Conservation (phyloP, 176 grass and related monocot species). For the Guadua angustifolia region DNA sequence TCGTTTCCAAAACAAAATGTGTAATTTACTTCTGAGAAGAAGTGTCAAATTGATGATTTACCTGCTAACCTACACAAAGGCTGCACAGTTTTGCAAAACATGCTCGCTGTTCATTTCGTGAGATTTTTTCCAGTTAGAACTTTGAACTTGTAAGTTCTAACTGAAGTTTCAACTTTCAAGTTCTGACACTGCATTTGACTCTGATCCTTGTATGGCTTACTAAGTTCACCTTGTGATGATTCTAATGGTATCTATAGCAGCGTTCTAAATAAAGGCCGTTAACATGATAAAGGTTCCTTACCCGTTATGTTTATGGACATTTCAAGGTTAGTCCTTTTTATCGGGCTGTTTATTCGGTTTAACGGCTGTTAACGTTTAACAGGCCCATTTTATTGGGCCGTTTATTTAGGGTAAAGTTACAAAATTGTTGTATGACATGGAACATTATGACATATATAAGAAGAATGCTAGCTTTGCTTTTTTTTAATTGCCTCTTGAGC, state of each 20-base stretch:
- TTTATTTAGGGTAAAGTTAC: too few species aligned
- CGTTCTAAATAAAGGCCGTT: too few species aligned
- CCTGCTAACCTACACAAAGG: slow-evolving; percentile 1
- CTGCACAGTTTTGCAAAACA: slow-evolving; percentile 2
- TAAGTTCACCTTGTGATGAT: slow-evolving; percentile 3
- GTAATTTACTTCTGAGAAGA: neutral
- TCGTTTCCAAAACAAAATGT: slow-evolving; percentile 35
- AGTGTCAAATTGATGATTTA: slow-evolving; percentile 10
- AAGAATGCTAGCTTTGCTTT: too few species aligned
- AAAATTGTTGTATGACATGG: too few species aligned
- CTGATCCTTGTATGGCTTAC: neutral
- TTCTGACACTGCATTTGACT: neutral
- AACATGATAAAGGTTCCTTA: too few species aligned
- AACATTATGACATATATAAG: too few species aligned
- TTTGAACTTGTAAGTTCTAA: neutral
- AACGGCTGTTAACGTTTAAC: too few species aligned
- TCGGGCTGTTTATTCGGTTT: too few species aligned
- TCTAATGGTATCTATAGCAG: neutral
- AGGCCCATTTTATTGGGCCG: too few species aligned
- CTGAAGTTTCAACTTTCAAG: neutral
- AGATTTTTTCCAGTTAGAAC: neutral
- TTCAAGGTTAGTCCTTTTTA: too few species aligned
- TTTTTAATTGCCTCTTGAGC: too few species aligned
- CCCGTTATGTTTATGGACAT: too few species aligned
- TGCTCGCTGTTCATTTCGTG: neutral